Evolutionary conservation across 2,329 filamentous ascomycete genomes (phyloP), one percentile per base, ranked within the genome.

Genomic region (Penicillium digitatum): DNA sequence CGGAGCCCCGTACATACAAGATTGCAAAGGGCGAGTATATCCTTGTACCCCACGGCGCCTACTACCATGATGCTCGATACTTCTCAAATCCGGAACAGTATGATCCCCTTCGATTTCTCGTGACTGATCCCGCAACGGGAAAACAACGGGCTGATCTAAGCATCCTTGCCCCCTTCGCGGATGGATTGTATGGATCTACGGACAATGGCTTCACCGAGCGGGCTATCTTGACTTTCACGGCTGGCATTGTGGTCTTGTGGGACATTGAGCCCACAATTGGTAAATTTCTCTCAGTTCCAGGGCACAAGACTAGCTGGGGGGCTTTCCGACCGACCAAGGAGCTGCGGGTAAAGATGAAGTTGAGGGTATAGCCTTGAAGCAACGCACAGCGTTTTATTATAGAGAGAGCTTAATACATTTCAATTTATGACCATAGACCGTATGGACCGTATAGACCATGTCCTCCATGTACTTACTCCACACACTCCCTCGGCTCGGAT

Each of bases 221-320:
- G 45, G 75, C 80, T 62, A 74, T 78, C 18, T 60, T 85, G 40
- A 68, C 77, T 24, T 78, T 82, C 42, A 74, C 77, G 1, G 81
- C 81, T 16, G 76, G 78, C 1, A 75, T 85, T 22, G 63, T 85
- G 20, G 72, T 76, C 6, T 74, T 82, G 62, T 86, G 82, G 81
- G 79, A 85, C 40, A 77, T 85, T 54, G 71, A 79, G 51, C 74
- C 80, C 0, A 74, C 70, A 0, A 68, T 67, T 45, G 74, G 75
- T 16, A 71, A 70, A 7, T 71, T 69, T 0, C 83, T 82, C 77
- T 72, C 72, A 18, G 72, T 85, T 40, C 84, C 84, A 0, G 71
- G 69, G 38, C 75, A 77, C 64, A 74, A 66, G 62, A 76, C 74
- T 59, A 78, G 78, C 6, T 78, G 74, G 50, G 78, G 76, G 2